Conservation (phyloP, 2,329 filamentous ascomycete species). For the Aspergillus fumigatiaffinis region DNA sequence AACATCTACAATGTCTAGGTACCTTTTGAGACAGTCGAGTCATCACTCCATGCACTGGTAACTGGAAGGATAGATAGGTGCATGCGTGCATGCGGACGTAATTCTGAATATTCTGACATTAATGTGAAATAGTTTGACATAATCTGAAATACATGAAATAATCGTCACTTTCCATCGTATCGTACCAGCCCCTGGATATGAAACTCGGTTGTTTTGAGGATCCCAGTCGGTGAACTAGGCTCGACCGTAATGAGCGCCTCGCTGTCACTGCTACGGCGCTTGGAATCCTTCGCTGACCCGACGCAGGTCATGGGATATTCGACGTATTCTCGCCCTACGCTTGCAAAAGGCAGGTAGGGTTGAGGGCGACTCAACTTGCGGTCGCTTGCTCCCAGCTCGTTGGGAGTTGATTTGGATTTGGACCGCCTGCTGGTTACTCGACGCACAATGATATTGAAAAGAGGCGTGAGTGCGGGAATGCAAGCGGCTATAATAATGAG, state of each 20-base stretch:
- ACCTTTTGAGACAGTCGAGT: too few relatives aligned
- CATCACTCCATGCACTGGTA: too few relatives aligned
- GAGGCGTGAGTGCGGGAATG: conserved; percentile 8
- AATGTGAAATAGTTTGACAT: neutral
- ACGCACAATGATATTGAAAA: neutral
- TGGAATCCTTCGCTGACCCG: neutral
- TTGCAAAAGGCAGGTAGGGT: neutral
- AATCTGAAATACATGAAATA: neutral
- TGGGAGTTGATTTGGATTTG: neutral
- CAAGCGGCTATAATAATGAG: conserved; percentile 12
- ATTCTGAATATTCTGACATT: neutral
- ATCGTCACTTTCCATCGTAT: neutral
- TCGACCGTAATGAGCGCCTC: neutral
- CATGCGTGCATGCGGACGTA: too few relatives aligned
- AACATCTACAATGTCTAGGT: too few relatives aligned
- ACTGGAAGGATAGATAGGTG: too few relatives aligned
- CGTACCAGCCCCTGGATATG: neutral
- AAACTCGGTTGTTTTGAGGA: neutral
- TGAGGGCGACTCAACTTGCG: neutral
- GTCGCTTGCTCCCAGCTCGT: neutral
- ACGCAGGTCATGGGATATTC: neutral
- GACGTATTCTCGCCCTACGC: neutral
- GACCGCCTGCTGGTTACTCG: neutral
- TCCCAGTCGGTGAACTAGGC: neutral
- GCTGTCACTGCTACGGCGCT: neutral